phyloP scores from a whole-genome alignment of 768 basidiomycete species.

The Rhodotorula babjevae region DNA sequence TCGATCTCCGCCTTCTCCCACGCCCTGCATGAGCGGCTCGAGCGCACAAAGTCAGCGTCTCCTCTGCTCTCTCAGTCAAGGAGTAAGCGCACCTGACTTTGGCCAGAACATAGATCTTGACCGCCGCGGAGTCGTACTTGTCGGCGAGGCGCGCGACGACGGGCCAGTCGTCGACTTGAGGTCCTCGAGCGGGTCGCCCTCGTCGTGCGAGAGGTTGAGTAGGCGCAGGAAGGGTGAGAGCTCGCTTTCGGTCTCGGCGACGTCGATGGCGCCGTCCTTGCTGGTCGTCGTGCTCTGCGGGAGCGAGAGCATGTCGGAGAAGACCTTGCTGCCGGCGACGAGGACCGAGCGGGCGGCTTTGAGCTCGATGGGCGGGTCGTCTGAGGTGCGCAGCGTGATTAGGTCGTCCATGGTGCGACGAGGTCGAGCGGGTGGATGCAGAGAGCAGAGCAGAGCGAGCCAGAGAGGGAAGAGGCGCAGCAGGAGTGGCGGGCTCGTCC shows the following conservation, averaged over 20 bases:
- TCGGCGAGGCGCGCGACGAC: background rate
- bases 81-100: no score
- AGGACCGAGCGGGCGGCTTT: constrained; percentile 5
- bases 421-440: no score
- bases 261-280: background rate
- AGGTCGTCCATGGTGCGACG: no score
- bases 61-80: no score
- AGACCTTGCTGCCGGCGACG: constrained; percentile 7
- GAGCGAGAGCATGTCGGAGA: constrained; percentile 15
- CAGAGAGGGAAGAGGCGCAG: no score
- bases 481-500: no score
- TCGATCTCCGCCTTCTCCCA: no score
- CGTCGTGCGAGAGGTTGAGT: background rate
- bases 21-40: no score
- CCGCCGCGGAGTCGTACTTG: background rate
- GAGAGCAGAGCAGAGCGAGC: no score
- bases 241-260: background rate
- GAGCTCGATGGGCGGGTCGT: constrained; percentile 7
- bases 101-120: background rate
- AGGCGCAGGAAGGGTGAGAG: background rate
- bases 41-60: no score
- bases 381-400: background rate
- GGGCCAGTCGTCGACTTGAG: background rate
- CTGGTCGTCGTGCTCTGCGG: background rate
- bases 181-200: background rate